Percentiles rank a stretch among this genome's conserved stretches.
These are phyloP conservation scores for Taphrina wiesneri DNA, from an alignment of 1,139 yeast genomes.

Conservation along the genomic window DNA sequence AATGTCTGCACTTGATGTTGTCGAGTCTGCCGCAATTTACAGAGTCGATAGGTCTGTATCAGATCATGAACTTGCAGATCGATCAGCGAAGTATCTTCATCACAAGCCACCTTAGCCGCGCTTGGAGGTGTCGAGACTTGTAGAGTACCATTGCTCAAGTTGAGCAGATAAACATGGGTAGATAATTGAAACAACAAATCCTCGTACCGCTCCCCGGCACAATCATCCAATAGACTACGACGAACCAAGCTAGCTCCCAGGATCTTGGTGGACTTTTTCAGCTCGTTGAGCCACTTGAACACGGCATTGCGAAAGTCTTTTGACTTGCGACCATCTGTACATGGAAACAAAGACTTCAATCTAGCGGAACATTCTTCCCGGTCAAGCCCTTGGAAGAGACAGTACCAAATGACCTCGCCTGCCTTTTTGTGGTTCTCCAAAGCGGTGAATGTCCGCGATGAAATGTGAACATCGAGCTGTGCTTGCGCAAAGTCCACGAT, in stretches of 20 bases:
- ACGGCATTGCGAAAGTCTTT: slow-evolving; percentile 18
- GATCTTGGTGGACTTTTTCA: neutral
- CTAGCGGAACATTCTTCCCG: neutral
- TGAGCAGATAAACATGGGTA: neutral
- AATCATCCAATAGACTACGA: slow-evolving; percentile 19
- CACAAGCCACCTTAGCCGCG: neutral
- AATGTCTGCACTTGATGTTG: neutral
- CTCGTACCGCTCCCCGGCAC: slow-evolving; percentile 24
- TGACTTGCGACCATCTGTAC: slow-evolving; percentile 1
- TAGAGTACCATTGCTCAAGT: neutral
- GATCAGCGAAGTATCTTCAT: neutral
- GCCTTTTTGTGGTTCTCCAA: slow-evolving; percentile 20
- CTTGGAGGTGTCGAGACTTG: neutral
- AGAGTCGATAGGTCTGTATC: slow-evolving; percentile 5
- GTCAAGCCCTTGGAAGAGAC: neutral
- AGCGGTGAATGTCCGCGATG: slow-evolving; percentile 3
- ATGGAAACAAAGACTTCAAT: neutral
- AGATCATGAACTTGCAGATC: slow-evolving; percentile 5
- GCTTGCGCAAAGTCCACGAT: neutral
- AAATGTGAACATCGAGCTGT: neutral
- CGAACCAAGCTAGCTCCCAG: slow-evolving; percentile 3
- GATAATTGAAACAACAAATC: neutral
- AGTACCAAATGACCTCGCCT: slow-evolving; percentile 4
- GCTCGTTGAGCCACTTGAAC: slow-evolving; percentile 17
- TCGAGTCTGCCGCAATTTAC: neutral